phyloP scores from a whole-genome alignment of 164 flowering plant species.

The Magnolia kwangsiensis region DNA sequence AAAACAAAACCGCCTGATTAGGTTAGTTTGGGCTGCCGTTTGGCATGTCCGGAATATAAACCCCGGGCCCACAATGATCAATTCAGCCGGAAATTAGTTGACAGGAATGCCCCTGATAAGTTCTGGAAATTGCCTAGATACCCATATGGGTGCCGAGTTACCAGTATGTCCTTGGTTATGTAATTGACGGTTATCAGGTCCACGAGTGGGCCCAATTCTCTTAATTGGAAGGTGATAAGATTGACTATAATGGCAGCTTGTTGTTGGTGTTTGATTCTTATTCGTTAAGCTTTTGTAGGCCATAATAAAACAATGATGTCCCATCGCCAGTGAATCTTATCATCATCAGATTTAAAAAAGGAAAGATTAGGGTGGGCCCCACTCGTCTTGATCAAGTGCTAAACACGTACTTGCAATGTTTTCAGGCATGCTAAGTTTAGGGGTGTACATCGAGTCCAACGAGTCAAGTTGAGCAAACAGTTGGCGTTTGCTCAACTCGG shows the following conservation, averaged over 20 bases:
- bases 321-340: no score
- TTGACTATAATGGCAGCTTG: neutral
- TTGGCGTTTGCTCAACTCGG: no score
- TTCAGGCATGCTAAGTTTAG: no score
- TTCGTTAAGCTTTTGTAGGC: neutral
- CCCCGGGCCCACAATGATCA: neutral
- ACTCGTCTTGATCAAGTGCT: no score
- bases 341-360: no score
- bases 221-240: neutral
- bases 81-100: neutral
- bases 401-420: no score
- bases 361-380: no score
- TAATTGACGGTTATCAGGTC: no score
- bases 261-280: neutral
- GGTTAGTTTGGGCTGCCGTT: slow-evolving; percentile 11
- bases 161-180: neutral
- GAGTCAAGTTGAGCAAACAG: no score
- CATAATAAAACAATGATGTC: neutral
- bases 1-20: neutral
- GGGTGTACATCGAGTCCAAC: no score
- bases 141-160: neutral
- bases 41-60: slow-evolving; percentile 1
- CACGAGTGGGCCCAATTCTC: no score
- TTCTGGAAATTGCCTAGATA: neutral
- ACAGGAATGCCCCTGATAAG: slow-evolving; percentile 1